Percentiles rank a stretch among this genome's conserved stretches.
These are phyloP conservation scores for Penicillium brevicompactum DNA, from an alignment of 2,329 filamentous ascomycete genomes.

Conservation along the genomic window DNA sequence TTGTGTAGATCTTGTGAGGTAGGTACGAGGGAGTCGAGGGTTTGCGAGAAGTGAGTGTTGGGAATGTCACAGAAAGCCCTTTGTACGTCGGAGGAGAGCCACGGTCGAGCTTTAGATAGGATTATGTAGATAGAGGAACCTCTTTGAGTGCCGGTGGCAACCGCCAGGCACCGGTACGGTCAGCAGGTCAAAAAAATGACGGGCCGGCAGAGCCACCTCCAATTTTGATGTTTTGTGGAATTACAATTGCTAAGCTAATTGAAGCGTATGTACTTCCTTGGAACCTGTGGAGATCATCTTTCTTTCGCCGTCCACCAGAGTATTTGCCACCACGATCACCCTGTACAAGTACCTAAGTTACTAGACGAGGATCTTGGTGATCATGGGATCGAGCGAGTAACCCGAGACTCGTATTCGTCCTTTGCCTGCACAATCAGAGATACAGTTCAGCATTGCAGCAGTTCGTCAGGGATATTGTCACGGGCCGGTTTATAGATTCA, in stretches of 20 bases:
- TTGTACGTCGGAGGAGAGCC: background rate
- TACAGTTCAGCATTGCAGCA: background rate
- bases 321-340: background rate
- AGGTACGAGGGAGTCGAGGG: background rate
- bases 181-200: constrained; percentile 4
- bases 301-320: background rate
- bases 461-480: constrained; percentile 1
- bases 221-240: background rate
- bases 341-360: background rate
- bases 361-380: background rate
- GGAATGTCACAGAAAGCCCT: background rate
- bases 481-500: constrained; percentile 15
- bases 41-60: background rate
- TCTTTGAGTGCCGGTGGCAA: constrained; percentile 27
- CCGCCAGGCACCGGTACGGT: constrained; percentile 28
- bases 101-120: constrained; percentile 12
- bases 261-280: background rate
- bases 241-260: background rate
- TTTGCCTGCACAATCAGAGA: background rate
- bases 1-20: constrained; percentile 12
- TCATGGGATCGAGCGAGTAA: background rate
- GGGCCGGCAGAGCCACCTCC: constrained; percentile 7
- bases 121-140: constrained; percentile 4
- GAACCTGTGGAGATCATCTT: background rate
- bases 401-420: background rate